These are phyloP conservation scores for Cokeromyces recurvatus DNA, from an alignment of 371 early-diverging fungal species.

Conservation along the genomic window DNA sequence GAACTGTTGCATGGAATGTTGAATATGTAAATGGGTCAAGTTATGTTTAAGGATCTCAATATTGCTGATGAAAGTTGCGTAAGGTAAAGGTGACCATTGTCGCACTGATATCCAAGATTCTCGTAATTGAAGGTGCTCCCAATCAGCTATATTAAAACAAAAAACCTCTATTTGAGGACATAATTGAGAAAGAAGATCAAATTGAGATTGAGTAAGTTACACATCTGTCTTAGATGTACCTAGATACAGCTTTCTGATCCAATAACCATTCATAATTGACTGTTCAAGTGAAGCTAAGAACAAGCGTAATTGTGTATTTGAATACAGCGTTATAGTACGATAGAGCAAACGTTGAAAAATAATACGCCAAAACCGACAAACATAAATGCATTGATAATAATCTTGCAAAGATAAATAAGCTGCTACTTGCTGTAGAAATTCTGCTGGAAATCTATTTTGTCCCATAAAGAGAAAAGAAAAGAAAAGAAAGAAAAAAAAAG, in stretches of 20 bases:
- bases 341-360: too few species aligned
- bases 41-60: background rate
- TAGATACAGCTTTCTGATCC: too few species aligned
- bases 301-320: background rate
- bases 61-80: background rate
- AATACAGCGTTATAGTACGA: too few species aligned
- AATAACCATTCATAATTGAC: constrained; percentile 1
- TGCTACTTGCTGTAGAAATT: too few species aligned
- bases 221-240: background rate
- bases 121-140: constrained; percentile 3
- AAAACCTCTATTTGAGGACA: constrained; percentile 15
- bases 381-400: too few species aligned
- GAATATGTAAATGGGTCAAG: constrained; percentile 7
- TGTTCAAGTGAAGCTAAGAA: background rate
- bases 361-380: too few species aligned
- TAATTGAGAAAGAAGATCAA: constrained; percentile 1
- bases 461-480: too few species aligned
- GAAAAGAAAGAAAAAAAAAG: too few species aligned
- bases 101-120: too few species aligned
- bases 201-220: constrained; percentile 4
- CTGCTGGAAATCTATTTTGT: too few species aligned
- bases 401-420: too few species aligned
- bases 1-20: background rate
- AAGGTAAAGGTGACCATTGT: too few species aligned
- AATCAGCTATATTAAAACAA: constrained; percentile 10